A percentile compares a stretch with the other conserved stretches of the same genome.
Conservation (phyloP, 2,329 filamentous ascomycete species). For the Neopestalotiopsis sp. region DNA sequence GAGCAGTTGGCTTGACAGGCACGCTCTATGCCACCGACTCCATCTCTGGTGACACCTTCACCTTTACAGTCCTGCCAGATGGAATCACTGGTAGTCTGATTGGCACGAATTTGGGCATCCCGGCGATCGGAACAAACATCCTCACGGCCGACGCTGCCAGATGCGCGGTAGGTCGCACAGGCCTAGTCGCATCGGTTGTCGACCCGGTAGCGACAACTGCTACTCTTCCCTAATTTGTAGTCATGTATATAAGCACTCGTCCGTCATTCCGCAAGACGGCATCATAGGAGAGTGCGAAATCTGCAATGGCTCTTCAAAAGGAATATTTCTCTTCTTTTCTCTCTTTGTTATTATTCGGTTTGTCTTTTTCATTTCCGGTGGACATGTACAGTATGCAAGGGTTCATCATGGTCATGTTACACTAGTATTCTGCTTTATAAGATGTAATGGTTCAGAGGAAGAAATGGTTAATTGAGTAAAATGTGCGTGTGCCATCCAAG, state of each 20-base stretch:
- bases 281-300: background rate
- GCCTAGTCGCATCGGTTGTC: background rate
- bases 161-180: background rate
- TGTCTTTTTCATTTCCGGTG: no score
- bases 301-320: background rate
- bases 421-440: background rate
- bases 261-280: background rate
- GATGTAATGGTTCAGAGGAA: background rate
- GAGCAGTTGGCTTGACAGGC: background rate
- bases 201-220: no score
- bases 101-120: background rate
- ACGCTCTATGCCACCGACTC: background rate
- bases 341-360: no score
- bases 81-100: background rate
- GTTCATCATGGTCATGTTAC: background rate
- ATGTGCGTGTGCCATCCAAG: background rate
- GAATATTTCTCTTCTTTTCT: background rate
- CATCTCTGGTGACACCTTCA: background rate
- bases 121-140: background rate
- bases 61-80: background rate
- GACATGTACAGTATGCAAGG: background rate
- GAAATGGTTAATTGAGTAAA: background rate
- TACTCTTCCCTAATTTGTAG: background rate
- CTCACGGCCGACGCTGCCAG: background rate
- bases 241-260: background rate